Base-by-base conservation (phyloP, 2,329 filamentous ascomycete genomes). In the Phaeosphaeriaceae sp. region DNA sequence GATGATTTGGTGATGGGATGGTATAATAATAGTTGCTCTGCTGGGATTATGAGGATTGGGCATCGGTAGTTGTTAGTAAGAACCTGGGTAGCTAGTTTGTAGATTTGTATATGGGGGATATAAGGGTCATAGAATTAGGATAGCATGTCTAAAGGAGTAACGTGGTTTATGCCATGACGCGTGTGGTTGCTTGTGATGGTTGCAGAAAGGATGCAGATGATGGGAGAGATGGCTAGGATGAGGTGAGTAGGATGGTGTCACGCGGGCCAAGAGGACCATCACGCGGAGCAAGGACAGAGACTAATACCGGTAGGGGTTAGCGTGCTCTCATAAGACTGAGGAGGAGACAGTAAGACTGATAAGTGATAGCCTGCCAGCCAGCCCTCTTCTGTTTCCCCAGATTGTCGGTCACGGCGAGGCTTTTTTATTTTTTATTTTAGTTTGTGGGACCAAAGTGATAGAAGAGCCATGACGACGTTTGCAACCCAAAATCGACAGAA, bases 11-110 rank as follows among this genome's bases (percentile, higher is more conserved):
- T 71, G 37, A 61, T 81, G 61, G 74, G 71, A 34, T 83, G 80
- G 80, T 74, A 68, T 47, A 77, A 82, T 67, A 77, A 77, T 52
- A 77, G 68, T 33, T 82, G 80, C 55, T 71, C 67, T 29, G 79
- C 80, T 43, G 80, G 75, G 2, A 64, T 72, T 13, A 26, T 69
- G 50, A 63, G 73, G 36, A 64, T 69, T 30, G 61, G 67, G 1
- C 63, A 67, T 44, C 47, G 63, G 50, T 71, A 67, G 59, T 58
- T 46, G 23, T 11, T n/a, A n/a, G n/a, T n/a, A n/a, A n/a, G n/a
- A 6, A 16, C n/a, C 28, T 9, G 20, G 11, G 23, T 11, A 11
- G 3, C 8, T 21, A 20, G 6, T 2, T n/a, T 9, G n/a, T n/a
- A 9, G 23, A 11, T 41, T 30, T 20, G 37, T 36, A 48, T 43